phyloP scores from a whole-genome alignment of 2,329 filamentous ascomycete genomes.

The Neoarthrinium moseri region DNA sequence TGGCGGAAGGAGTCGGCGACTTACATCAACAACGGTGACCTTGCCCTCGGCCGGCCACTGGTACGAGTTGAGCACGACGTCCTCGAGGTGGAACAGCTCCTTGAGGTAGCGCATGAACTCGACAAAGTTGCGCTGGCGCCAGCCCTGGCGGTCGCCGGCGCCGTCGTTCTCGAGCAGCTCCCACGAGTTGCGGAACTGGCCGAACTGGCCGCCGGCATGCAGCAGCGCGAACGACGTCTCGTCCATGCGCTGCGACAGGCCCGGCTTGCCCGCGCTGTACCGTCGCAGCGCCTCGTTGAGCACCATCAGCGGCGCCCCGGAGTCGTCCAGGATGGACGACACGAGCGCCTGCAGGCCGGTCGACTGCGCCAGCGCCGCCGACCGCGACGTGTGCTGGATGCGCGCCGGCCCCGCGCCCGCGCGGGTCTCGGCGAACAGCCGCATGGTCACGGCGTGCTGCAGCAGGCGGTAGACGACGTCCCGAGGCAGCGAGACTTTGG shows the following conservation, averaged over 20 bases:
- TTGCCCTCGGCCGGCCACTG: slow-evolving; percentile 36
- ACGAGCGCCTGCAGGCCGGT: slow-evolving; percentile 33
- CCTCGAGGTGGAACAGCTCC: slow-evolving; percentile 36
- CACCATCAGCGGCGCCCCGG: slow-evolving; percentile 33
- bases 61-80: slow-evolving; percentile 28
- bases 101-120: slow-evolving; percentile 38
- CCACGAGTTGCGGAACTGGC: slow-evolving; percentile 32
- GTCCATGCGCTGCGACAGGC: slow-evolving; percentile 30
- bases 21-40: slow-evolving; percentile 38
- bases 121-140: slow-evolving; percentile 36
- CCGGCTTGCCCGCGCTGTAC: slow-evolving; percentile 28
- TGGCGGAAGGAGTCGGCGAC: slow-evolving; percentile 12
- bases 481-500: slow-evolving; percentile 33
- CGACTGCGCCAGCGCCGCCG: slow-evolving; percentile 33
- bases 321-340: slow-evolving; percentile 35
- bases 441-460: slow-evolving; percentile 36
- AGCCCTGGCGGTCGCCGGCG: slow-evolving; percentile 34
- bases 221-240: slow-evolving; percentile 36
- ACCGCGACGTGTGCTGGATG: slow-evolving; percentile 35
- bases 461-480: slow-evolving; percentile 37
- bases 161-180: slow-evolving; percentile 39
- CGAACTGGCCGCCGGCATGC: slow-evolving; percentile 28
- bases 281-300: slow-evolving; percentile 31
- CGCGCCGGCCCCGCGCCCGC: slow-evolving; percentile 21
- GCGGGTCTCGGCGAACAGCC: slow-evolving; percentile 33